Base-by-base conservation (phyloP, 2,329 filamentous ascomycete genomes). In the Colletotrichum orbiculare region DNA sequence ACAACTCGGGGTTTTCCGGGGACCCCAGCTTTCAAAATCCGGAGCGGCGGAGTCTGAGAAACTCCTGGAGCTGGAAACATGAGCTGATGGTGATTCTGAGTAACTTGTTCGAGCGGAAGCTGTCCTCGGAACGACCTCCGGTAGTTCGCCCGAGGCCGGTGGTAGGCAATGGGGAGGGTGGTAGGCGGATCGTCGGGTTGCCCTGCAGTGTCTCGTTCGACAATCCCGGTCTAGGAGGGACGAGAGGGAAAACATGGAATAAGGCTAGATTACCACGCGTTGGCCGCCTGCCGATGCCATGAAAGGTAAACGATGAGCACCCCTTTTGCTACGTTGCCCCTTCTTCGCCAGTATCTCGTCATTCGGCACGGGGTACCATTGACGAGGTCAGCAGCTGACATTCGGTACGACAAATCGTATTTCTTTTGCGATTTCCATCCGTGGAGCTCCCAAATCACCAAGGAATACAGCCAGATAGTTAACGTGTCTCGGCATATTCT, bases 1-100 rank as follows among this genome's bases (percentile, higher is more conserved):
- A 12, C 54, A 13, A 58, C 11, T 3, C 47, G 1, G n/a, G 33
- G 39, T 42, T 37, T 25, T 53, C 46, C 42, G 54, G 54, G 60
- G 54, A 46, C 54, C 39, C 54, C 54, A 53, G 55, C 37, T 63
- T 47, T 53, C 42, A 37, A 3, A 53, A 13, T 52, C 47, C 54
- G 60, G 54, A 59, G 48, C 41, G 15, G 38, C 59, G 59, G 53
- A 62, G 53, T 34, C 38, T 50, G 13, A 57, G 53, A 57, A 50
- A 46, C 47, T 45, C 55, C 49, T 49, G 37, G 50, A n/a, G 58
- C 35, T 10, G 48, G 34, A 48, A 38, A 12, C 17, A 47, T 61
- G 58, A 43, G 43, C 50, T 49, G 58, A 61, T 61, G 49, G 58
- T 8, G 50, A 61, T 54, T 35, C 17, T 8, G 37, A 50, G 50